These are phyloP conservation scores for Suhomyces vadensis DNA, from an alignment of 805 yeast species.

Conservation along the genomic window DNA sequence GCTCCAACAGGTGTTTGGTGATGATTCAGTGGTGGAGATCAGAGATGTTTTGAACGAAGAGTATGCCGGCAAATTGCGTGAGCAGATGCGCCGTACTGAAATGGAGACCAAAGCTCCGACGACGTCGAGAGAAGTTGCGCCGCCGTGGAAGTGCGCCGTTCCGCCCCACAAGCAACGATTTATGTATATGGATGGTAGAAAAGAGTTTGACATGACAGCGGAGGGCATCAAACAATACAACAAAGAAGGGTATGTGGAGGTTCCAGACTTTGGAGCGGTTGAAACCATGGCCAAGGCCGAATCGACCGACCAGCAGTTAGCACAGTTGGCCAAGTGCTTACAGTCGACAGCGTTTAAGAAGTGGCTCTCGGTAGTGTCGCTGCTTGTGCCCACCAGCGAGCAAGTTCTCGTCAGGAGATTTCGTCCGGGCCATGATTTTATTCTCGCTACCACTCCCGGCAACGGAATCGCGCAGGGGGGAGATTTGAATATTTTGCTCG, in stretches of 20 bases:
- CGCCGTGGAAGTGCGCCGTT: constrained; percentile 87
- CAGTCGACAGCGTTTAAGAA: constrained; percentile 62
- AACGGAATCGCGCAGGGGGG: constrained; percentile 37
- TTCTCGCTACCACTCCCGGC: constrained; percentile 73
- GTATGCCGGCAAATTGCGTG: constrained; percentile 48
- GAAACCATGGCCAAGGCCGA: constrained; percentile 4
- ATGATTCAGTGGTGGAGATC: constrained; percentile 71
- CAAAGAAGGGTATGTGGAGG: constrained; percentile 48
- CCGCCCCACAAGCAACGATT: constrained; percentile 94
- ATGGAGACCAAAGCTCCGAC: constrained; percentile 63
- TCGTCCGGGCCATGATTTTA: constrained; percentile 93
- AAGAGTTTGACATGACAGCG: constrained; percentile 35
- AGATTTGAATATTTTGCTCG: constrained; percentile 53
- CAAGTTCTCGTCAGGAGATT: constrained; percentile 79
- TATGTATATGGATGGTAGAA: constrained; percentile 73
- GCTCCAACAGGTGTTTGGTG: constrained; percentile 55
- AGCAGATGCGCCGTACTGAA: constrained; percentile 55
- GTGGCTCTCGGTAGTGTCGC: constrained; percentile 67
- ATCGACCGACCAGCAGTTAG: constrained; percentile 42
- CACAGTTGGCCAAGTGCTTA: constrained; percentile 58
- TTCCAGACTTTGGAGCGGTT: constrained; percentile 50
- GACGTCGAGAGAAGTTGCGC: constrained; percentile 50
- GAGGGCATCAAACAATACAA: constrained; percentile 30
- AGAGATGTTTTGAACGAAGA: constrained; percentile 60
- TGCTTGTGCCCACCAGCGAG: constrained; percentile 60